Conservation (phyloP, 306 rosid species). For the Fragaria ananassa region DNA sequence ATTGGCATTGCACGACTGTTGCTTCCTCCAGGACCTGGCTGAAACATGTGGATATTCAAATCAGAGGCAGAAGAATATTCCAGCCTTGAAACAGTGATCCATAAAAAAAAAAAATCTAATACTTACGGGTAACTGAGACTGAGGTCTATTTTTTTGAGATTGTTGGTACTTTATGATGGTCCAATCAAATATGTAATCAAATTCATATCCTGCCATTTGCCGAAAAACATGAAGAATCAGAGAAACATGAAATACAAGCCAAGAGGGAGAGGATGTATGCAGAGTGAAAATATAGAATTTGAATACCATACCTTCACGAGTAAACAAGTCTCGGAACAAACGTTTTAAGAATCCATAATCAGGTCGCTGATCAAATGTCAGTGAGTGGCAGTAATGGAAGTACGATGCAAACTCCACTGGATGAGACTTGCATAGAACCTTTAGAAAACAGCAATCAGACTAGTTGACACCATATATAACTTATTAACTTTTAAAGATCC, state of each 20-base stretch:
- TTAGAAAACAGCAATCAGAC: conserved; percentile 25
- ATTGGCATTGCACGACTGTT: conserved; percentile 48
- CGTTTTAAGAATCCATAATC: conserved; percentile 98
- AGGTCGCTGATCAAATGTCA: conserved; percentile 94
- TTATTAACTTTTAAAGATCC: background rate
- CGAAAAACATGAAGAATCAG: conserved; percentile 16
- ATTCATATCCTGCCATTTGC: conserved; percentile 63
- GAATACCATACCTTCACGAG: conserved; percentile 67
- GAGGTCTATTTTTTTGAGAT: conserved; percentile 66
- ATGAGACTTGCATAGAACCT: conserved; percentile 92
- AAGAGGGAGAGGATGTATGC: background rate
- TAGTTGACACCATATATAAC: conserved; percentile 9
- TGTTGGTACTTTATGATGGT: conserved; percentile 84
- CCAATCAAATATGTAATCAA: conserved; percentile 89
- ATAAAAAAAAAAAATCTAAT: background rate
- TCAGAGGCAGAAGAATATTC: conserved; percentile 24
- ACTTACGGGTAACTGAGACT: conserved; percentile 57
- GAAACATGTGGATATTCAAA: conserved; percentile 32
- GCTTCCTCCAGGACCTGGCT: conserved; percentile 63
- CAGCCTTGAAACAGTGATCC: conserved; percentile 14
- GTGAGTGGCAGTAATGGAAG: conserved; percentile 89
- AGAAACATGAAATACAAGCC: background rate
- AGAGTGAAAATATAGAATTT: background rate
- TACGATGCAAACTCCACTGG: conserved; percentile 96
- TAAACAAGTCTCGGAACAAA: conserved; percentile 77